Evolutionary conservation across 257 asterid genomes (phyloP).

Genomic region (Salvia splendens): DNA sequence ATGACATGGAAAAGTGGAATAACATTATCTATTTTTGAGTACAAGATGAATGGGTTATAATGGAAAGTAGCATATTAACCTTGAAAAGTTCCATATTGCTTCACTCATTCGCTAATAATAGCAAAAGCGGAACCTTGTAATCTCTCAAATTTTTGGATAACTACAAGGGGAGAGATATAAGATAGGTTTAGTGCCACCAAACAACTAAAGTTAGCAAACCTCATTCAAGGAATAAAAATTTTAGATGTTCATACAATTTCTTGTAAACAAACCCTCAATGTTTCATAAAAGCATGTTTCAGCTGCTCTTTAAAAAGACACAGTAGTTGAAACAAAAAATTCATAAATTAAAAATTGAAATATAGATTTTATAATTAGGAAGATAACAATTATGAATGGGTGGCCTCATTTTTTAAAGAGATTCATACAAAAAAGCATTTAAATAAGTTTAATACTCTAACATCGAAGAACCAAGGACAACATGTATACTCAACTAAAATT

Average conservation of each 20-base stretch:
- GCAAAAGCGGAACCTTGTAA: constrained; percentile 55
- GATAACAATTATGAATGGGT: background rate
- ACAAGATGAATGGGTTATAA: too few relatives aligned
- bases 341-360: too few relatives aligned
- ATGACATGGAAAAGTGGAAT: too few relatives aligned
- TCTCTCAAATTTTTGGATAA: constrained; percentile 86
- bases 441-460: background rate
- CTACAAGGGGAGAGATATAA: constrained; percentile 35
- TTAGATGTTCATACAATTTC: constrained; percentile 62
- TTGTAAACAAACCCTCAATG: constrained; percentile 85
- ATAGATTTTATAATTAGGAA: constrained; percentile 1
- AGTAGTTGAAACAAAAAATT: constrained; percentile 68
- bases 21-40: too few relatives aligned
- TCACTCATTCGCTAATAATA: too few relatives aligned
- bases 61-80: too few relatives aligned
- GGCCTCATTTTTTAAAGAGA: too few relatives aligned
- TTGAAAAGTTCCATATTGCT: too few relatives aligned
- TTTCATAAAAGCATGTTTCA: constrained; percentile 81
- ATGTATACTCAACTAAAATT: too few relatives aligned
- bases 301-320: constrained; percentile 83
- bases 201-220: constrained; percentile 7
- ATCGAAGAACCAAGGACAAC: background rate
- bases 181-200: constrained; percentile 9
- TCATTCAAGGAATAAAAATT: constrained; percentile 19
- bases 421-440: too few relatives aligned